Conservation (phyloP, 2,329 filamentous ascomycete genomes). For the Pezicula neosporulosa region DNA sequence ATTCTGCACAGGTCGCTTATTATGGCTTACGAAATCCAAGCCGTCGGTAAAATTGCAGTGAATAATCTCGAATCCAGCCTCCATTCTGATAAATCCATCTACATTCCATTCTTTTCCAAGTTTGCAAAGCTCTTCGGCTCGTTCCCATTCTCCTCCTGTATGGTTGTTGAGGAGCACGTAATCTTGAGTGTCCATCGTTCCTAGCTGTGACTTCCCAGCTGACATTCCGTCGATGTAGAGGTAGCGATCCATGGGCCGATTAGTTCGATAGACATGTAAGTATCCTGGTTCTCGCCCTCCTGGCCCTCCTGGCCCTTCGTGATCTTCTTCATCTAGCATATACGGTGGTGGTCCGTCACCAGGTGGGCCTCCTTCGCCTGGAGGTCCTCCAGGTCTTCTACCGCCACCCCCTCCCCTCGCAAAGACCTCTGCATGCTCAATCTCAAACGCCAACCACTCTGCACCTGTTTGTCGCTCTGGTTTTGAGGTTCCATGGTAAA, state of each 20-base stretch:
- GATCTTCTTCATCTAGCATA: too few relatives aligned
- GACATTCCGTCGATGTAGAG: conserved; percentile 45
- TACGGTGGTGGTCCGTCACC: too few relatives aligned
- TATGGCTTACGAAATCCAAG: neutral
- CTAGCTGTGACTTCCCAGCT: conserved; percentile 59
- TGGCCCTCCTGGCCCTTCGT: neutral
- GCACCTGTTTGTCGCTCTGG: conserved; percentile 43
- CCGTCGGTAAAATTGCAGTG: conserved; percentile 53
- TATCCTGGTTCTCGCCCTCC: neutral
- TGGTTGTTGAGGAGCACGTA: conserved; percentile 46
- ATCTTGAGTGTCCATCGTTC: conserved; percentile 65
- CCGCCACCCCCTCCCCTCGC: conserved; percentile 30
- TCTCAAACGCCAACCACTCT: conserved; percentile 74
- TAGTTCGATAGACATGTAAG: neutral
- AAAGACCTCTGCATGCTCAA: conserved; percentile 67
- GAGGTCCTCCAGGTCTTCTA: neutral
- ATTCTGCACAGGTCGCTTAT: neutral
- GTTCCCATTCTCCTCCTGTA: conserved; percentile 37
- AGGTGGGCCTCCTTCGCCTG: too few relatives aligned
- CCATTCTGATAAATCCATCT: conserved; percentile 64
- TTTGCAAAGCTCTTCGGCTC: conserved; percentile 52
- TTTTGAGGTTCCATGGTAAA: conserved; percentile 60
- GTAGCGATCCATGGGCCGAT: conserved; percentile 34
- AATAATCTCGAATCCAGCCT: conserved; percentile 66
- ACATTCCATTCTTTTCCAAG: conserved; percentile 47